Evolutionary conservation across 2,329 filamentous ascomycete species (phyloP).

Genomic region (Cladosporium phlei): DNA sequence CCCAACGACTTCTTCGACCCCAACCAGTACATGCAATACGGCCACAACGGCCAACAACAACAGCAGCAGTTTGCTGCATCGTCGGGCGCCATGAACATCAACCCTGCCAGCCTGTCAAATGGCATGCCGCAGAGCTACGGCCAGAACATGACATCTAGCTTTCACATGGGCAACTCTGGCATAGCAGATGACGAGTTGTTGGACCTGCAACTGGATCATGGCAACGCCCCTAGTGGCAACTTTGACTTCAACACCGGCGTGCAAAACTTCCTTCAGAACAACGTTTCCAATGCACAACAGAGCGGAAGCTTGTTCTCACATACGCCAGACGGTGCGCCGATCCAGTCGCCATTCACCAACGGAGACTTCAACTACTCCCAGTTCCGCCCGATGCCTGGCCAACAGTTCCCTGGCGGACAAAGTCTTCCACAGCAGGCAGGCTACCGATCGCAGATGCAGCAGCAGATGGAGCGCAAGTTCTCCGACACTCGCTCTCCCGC

Average conservation of each 20-base stretch:
- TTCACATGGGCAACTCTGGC: conserved; percentile 69
- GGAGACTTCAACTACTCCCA: conserved; percentile 66
- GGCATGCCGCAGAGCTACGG: conserved; percentile 51
- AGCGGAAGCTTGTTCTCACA: conserved; percentile 76
- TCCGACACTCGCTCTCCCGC: conserved; percentile 74
- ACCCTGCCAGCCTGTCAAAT: conserved; percentile 82
- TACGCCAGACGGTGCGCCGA: conserved; percentile 85
- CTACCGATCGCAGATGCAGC: conserved; percentile 31
- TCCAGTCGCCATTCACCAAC: conserved; percentile 82
- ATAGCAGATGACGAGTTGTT: conserved; percentile 87
- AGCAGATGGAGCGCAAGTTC: conserved; percentile 52
- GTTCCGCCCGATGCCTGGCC: conserved; percentile 64
- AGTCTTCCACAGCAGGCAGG: conserved; percentile 29
- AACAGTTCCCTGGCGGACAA: conserved; percentile 44
- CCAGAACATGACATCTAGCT: conserved; percentile 62
- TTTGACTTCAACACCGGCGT: conserved; percentile 45
- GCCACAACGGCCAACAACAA: conserved; percentile 25
- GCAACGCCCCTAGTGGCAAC: conserved; percentile 27
- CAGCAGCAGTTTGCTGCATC: conserved; percentile 14
- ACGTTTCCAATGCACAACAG: conserved; percentile 47
- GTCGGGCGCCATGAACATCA: conserved; percentile 57
- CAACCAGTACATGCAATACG: conserved; percentile 32
- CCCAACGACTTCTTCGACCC: conserved; percentile 58
- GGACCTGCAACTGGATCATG: conserved; percentile 53
- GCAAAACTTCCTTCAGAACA: conserved; percentile 42